Evolutionary conservation across 163 green algal species (phyloP).

Genomic region (Chlamydomonas reinhardtii): DNA sequence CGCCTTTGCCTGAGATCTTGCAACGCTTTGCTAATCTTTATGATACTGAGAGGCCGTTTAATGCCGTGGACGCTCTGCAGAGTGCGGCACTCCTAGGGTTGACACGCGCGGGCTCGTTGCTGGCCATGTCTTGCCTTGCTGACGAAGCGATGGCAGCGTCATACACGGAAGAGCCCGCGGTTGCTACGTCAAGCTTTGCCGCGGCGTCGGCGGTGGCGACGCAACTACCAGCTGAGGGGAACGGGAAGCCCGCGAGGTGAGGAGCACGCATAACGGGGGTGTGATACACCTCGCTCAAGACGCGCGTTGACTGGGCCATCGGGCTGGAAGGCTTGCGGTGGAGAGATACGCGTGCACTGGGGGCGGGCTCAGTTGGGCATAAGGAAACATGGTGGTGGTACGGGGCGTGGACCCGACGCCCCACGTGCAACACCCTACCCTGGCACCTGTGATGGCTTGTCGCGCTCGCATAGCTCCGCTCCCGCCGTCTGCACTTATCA

Average conservation of each 20-base stretch:
- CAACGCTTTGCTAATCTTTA: too few relatives aligned
- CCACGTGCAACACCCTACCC: too few relatives aligned
- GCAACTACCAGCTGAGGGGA: background rate
- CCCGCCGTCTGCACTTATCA: too few relatives aligned
- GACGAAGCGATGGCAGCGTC: conserved; percentile 27
- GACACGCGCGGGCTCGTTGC: background rate
- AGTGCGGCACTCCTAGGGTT: background rate
- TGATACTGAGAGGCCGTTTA: background rate
- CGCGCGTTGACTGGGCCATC: too few relatives aligned
- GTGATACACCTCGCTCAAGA: background rate
- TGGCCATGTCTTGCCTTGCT: conserved; percentile 27
- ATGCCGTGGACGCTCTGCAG: background rate
- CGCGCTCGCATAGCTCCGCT: too few relatives aligned
- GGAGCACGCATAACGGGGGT: background rate
- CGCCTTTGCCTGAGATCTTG: too few relatives aligned
- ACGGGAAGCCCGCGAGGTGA: conserved; percentile 6
- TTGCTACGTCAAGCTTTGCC: background rate
- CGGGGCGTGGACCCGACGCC: too few relatives aligned
- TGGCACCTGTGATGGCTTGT: too few relatives aligned
- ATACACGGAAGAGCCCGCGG: conserved; percentile 19
- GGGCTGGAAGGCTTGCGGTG: too few relatives aligned
- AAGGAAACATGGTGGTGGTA: background rate
- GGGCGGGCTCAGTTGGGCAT: background rate
- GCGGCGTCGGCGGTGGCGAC: background rate
- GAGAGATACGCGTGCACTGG: too few relatives aligned